Conservation (phyloP, 345 rosid species). For the Boechera retrofracta region DNA sequence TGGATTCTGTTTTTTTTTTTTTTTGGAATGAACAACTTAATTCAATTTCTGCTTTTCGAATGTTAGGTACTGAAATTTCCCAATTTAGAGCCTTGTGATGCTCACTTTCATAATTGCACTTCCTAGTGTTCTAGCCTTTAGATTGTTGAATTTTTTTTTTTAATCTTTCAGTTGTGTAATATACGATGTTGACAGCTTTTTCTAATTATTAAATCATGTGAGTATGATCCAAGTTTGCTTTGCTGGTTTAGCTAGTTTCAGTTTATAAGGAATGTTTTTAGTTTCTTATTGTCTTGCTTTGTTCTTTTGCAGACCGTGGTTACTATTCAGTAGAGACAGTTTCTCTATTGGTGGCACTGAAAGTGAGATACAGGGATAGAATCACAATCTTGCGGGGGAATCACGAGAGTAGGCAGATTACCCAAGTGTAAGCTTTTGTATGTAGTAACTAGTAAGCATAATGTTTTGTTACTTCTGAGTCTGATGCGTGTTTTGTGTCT, state of each 20-base stretch:
- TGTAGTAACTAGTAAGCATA: neutral
- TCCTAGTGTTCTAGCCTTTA: constrained; percentile 3
- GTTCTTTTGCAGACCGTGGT: constrained; percentile 79
- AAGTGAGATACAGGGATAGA: constrained; percentile 97
- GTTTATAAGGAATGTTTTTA: neutral
- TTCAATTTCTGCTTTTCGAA: constrained; percentile 2
- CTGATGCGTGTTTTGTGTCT: constrained; percentile 9
- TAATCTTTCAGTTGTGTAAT: neutral
- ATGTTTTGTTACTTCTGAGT: neutral
- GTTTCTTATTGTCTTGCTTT: constrained; percentile 1
- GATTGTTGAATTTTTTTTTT: neutral
- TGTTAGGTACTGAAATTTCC: constrained; percentile 15
- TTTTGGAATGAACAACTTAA: neutral
- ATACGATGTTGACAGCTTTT: neutral
- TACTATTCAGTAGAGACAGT: constrained; percentile 99
- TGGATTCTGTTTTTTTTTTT: neutral
- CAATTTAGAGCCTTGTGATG: neutral
- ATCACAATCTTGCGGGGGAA: constrained; percentile 94
- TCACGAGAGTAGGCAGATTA: constrained; percentile 98
- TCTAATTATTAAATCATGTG: neutral
- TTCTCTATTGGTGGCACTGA: constrained; percentile 91
- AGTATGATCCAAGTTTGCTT: neutral
- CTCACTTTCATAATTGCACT: neutral
- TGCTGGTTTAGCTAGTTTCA: neutral
- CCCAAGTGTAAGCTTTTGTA: constrained; percentile 88